Evolutionary conservation across 139 green algal species (phyloP), one percentile per base, ranked within the genome.

Genomic region (Coccomyxa sp.): DNA sequence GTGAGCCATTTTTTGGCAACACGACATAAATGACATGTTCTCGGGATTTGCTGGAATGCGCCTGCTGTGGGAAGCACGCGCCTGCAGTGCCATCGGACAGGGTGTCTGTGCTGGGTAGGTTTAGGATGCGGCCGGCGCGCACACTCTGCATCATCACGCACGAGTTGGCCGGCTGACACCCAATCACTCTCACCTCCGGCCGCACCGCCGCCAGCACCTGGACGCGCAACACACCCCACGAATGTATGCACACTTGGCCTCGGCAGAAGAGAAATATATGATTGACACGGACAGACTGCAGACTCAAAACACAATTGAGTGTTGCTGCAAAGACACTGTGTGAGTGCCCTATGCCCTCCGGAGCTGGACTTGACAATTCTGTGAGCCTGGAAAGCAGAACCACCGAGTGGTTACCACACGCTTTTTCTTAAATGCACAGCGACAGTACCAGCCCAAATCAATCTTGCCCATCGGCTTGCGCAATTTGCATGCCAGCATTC

Each of bases 41-140:
- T 30, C 21, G 66, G 21, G 21, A 23, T 27, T 7, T 27, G 21
- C 66, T 23, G 66, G 66, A 3, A 74, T 74, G 66, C 66, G 21
- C 21, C 9, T 30, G 21, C 21, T 27, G 38, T 3, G 38, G 7
- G 38, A 51, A 51, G 38, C 23, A 12, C 57, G 16, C 82, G 77
- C 87, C 86, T 78, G 86, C 90, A 25, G 88, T 94, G 3, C 84
- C 89, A 58, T 92, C 88, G 9, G 87, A 93, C 79, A 94, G 85
- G 9, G 91, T 95, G 10, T 82, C 67, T 13, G 10, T 0, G 32
- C 75, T 86, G 21, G 76, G 23, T 16, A 77, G 71, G 4, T 87
- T 83, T 14, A 91, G 82, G 25, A 90, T 85, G 10, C 31, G 45
- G 0, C 90, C 90, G 10, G 89, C 88, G 18, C 77, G 79, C 51